Conservation (phyloP, 345 rosid genomes). For the Sisymbrium irio region DNA sequence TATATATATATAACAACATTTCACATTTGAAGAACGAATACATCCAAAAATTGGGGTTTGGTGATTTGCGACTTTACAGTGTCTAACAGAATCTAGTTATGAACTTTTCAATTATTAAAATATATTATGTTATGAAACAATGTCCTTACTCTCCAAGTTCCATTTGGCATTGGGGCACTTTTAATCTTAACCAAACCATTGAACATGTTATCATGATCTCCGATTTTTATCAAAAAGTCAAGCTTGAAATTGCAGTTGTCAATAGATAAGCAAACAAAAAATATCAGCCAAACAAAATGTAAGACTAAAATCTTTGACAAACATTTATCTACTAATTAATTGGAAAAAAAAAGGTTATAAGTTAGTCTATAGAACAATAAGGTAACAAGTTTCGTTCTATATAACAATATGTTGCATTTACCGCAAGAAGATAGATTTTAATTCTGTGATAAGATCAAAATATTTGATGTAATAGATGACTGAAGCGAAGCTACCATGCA, state of each 20-base stretch:
- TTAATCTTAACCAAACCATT: not conserved
- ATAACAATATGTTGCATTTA: not conserved
- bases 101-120: not conserved
- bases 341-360: not conserved
- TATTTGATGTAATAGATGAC: not conserved
- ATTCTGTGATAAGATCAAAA: not conserved
- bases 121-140: not conserved
- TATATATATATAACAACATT: not conserved
- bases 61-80: not conserved
- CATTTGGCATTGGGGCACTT: not conserved
- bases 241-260: not conserved
- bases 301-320: not conserved
- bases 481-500: too few relatives aligned
- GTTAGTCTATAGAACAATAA: too few relatives aligned
- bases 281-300: not conserved
- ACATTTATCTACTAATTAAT: not conserved
- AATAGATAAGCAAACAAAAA: not conserved
- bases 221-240: not conserved
- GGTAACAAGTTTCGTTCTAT: not conserved
- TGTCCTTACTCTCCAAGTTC: not conserved
- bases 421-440: not conserved
- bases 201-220: not conserved
- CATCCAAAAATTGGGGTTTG: not conserved
- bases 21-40: constrained; percentile 17
- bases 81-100: not conserved